These are phyloP conservation scores for Echites panduratus DNA, from an alignment of 257 asterid species.

Conservation along the genomic window DNA sequence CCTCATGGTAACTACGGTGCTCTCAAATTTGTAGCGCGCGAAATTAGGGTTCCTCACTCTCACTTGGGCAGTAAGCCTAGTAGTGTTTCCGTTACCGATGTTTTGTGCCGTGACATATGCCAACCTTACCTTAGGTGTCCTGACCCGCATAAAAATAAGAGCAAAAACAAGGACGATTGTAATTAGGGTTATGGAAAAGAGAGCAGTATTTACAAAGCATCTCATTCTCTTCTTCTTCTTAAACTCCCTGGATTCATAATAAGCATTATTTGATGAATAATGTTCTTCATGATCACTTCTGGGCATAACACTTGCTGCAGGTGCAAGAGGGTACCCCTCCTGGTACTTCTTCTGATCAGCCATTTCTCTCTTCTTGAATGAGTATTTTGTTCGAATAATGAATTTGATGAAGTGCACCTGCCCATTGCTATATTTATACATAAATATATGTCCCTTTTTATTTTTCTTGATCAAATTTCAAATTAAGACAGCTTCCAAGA, in stretches of 20 bases:
- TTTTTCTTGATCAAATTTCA: not conserved
- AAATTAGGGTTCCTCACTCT: conserved; percentile 35
- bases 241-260: not conserved
- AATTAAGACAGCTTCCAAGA: conserved; percentile 7
- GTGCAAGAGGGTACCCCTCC: conserved; percentile 19
- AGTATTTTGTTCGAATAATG: not conserved
- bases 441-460: no score
- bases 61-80: conserved; percentile 24
- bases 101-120: conserved; percentile 16
- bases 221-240: conserved; percentile 25
- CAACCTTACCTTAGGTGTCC: conserved; percentile 28
- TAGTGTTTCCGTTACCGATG: conserved; percentile 16
- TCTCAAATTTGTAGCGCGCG: conserved; percentile 35
- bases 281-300: conserved; percentile 15
- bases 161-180: conserved; percentile 34
- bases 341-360: conserved; percentile 14
- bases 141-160: conserved; percentile 28
- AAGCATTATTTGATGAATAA: not conserved
- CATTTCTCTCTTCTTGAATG: not conserved
- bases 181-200: conserved; percentile 26
- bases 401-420: not conserved
- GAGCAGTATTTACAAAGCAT: conserved; percentile 30
- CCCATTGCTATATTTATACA: not conserved
- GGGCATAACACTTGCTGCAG: conserved; percentile 6
- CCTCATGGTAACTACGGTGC: conserved; percentile 23